Conservation (phyloP, 2,329 filamentous ascomycete species). For the Bisporella sp. region DNA sequence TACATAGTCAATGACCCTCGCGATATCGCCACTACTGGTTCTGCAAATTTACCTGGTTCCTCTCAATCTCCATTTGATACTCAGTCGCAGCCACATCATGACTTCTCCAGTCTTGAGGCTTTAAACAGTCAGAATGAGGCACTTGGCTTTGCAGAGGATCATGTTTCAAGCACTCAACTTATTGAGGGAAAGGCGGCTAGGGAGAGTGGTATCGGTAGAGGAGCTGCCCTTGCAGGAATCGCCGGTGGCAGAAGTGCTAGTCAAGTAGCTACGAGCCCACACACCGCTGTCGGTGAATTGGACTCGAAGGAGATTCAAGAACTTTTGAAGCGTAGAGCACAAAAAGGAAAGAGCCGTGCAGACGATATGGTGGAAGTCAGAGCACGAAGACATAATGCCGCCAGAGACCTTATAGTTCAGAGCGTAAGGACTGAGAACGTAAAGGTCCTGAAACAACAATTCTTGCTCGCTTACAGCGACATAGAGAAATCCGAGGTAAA, state of each 20-base stretch:
- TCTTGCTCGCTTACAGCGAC: neutral
- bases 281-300: too few relatives aligned
- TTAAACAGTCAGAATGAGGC: neutral
- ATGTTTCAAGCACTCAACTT: too few relatives aligned
- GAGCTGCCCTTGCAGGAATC: neutral
- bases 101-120: neutral
- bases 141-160: neutral
- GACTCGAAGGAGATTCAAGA: neutral
- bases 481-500: neutral
- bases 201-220: neutral
- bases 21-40: conserved; percentile 37
- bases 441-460: neutral
- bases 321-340: neutral
- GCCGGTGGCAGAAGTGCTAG: too few relatives aligned
- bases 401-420: neutral
- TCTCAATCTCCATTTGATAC: neutral
- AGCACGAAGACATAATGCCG: neutral
- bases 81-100: neutral
- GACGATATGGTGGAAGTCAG: neutral
- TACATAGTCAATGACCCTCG: conserved; percentile 62
- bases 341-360: neutral
- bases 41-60: conserved; percentile 1
- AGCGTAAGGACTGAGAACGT: neutral
- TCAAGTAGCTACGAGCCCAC: too few relatives aligned
- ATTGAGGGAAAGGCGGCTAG: too few relatives aligned